A percentile compares a stretch with the other conserved stretches of the same genome.
Evolutionary conservation across 108 stramenopile genomes (phyloP).

Genomic region (Nitzschia sp.): DNA sequence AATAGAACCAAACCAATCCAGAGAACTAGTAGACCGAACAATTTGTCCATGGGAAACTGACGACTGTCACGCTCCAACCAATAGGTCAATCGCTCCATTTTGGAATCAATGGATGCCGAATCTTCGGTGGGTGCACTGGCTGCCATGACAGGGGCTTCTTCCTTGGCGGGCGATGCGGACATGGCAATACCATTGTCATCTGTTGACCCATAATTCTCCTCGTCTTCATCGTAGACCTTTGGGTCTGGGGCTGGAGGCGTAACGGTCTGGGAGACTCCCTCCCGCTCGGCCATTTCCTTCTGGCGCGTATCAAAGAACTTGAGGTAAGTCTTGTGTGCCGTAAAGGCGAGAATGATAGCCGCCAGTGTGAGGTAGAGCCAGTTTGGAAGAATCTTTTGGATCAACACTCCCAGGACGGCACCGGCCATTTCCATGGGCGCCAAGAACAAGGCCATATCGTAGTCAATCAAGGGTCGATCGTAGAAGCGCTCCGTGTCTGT

Average conservation of each 20-base stretch:
- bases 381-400: slow-evolving; percentile 60
- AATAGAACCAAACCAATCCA: slow-evolving; percentile 62
- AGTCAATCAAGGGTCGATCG: slow-evolving; percentile 71
- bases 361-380: slow-evolving; percentile 62
- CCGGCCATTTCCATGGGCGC: slow-evolving; percentile 77
- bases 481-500: slow-evolving; percentile 33
- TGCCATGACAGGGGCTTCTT: background rate
- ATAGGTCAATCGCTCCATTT: slow-evolving; percentile 22
- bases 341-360: slow-evolving; percentile 50
- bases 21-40: slow-evolving; percentile 41
- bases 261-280: background rate
- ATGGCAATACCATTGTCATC: background rate
- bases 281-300: slow-evolving; percentile 36
- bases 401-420: slow-evolving; percentile 61
- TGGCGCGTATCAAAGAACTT: slow-evolving; percentile 45
- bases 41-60: slow-evolving; percentile 61
- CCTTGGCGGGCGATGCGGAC: background rate
- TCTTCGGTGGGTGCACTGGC: background rate
- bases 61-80: slow-evolving; percentile 51
- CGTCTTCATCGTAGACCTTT: background rate
- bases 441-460: slow-evolving; percentile 65
- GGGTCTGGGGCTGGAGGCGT: background rate
- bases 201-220: background rate
- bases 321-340: slow-evolving; percentile 53
- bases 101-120: background rate